Evolutionary conservation across 345 rosid genomes (phyloP), one percentile per base, ranked within the genome.

Genomic region (Ceriops decandra): DNA sequence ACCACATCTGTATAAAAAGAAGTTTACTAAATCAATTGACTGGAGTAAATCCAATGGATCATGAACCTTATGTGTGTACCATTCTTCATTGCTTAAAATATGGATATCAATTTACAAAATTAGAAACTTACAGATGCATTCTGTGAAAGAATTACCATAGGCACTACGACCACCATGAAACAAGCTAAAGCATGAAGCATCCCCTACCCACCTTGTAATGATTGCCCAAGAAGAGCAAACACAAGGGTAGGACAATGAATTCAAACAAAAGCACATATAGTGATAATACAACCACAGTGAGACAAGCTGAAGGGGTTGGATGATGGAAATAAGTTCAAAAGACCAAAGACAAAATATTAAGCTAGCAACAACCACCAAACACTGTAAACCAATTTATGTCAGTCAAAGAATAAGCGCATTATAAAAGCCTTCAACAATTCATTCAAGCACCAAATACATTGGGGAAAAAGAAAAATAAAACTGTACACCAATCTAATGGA

Each of bases 1-100:
- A 91, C 85, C 64, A 86, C 74, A 75, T 87, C 99, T 95, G 87
- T 66, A 80, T 13, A 81, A n/a, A 7, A 68, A 66, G 54, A 1
- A 67, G 53, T 60, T 66, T 2, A 7, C 49, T 21, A 35, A 62
- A 46, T 46, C 17, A 51, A 56, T 21, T 11, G 28, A 11, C 59
- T 6, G 3, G 16, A 56, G 28, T 56, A 56, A 27, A 56, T 56
- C 28, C 16, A 8, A 15, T 27, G 16, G 28, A 56, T 21, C 28
- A 56, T 10, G 30, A 27, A 56, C 26, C 28, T 10, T 56, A 56
- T 24, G 5, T 10, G 3, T 54, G 59, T 24, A 24, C 19, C 59
- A 24, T 27, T 22, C 2, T n/a, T 38, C 10, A 38, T 19, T 28
- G 4, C 7, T 17, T 26, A 36, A n/a, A 35, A 54, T 35, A 24